Evolutionary conservation across 805 yeast species (phyloP), one percentile per base, ranked within the genome.

Genomic region (Metschnikowia anglica): DNA sequence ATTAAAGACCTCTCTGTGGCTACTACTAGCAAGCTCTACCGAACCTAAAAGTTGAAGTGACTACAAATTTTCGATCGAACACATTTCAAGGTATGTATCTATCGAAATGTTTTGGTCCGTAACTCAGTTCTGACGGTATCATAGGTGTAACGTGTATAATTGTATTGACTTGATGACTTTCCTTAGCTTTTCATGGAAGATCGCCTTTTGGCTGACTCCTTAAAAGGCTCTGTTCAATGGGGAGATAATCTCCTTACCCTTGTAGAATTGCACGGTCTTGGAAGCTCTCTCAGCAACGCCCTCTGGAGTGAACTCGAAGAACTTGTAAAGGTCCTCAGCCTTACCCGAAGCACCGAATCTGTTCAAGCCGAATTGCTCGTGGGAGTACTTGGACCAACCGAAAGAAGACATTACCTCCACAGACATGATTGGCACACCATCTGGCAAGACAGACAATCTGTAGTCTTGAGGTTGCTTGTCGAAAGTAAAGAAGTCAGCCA

Each of bases 281-380:
- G 73, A 70, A 53, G 89, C 97, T 72, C 90, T 88, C 60, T 79
- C 74, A 59, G 95, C 91, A 67, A 93, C 76, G 55, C 96, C 97
- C 66, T 88, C 97, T 51, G 91, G 84, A 43, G 95, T 89, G 77
- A 93, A 93, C 55, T 79, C 96, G 58, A 91, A 87, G 74, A 62
- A 73, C 70, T 87, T 80, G 83, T 82, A 93, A 49, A 91, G 78
- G 51, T 85, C 88, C 46, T 72, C 69, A 63, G 84, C 93, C 67
- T 87, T 85, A 66, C 96, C 99, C 48, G 97, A 89, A 49, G 90
- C 93, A 79, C 99, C 99, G 65, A 93, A 93, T 74, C 88, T 81
- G 80, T 88, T 81, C 63, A 93, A 77, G 72, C 97, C 97, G 61
- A 91, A 88, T 70, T 89, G 95, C 76, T 86, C 95, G 74, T 93